Base-by-base conservation (phyloP, 352 stramenopile species). In the Halophytophthora batemanensis region DNA sequence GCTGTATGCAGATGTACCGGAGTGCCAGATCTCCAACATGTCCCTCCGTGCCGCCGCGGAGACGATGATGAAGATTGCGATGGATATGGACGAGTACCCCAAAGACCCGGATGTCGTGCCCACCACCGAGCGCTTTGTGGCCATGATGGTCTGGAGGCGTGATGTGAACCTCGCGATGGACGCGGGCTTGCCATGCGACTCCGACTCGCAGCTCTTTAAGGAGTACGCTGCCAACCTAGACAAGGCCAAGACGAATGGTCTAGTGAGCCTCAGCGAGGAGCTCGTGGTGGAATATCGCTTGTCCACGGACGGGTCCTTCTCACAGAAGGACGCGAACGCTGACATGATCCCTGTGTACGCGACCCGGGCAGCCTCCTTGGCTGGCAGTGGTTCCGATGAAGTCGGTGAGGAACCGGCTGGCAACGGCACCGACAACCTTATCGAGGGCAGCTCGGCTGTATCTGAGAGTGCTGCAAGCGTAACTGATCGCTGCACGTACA, bases 141-240 rank as follows among this genome's bases (percentile, higher is more conserved):
- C 77, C 36, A 60, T 87, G 36, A 63, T 87, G 53, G 34, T 69
- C 17, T 87, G 74, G 71, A 59, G 76, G 14, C 72, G 74, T n/a
- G 57, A 82, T 22, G 64, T 70, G 10, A 75, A 86, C 38, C 42
- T 76, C 25, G 77, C 77, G 1, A 59, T 75, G 48, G 53, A 34
- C 13, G 61, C 61, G 0, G 66, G 66, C 0, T 48, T 80, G 18
- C 74, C 74, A 10, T 79, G 67, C 45, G 74, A 86, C 50, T 56
- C 52, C 25, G 55, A 66, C 18, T 86, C 74, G 17, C 54, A 66
- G 40, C 45, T 87, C 17, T 87, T 74, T 43, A 52, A 47, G 11
- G 61, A 80, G 48, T 83, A 63, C 37, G 58, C 47, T 1, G 60
- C 47, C 29, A 83, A 79, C 31, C 45, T 83, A 23, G 52, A 60